Conservation (phyloP, 2,329 filamentous ascomycete genomes). For the Ceratocystis lukuohia region DNA sequence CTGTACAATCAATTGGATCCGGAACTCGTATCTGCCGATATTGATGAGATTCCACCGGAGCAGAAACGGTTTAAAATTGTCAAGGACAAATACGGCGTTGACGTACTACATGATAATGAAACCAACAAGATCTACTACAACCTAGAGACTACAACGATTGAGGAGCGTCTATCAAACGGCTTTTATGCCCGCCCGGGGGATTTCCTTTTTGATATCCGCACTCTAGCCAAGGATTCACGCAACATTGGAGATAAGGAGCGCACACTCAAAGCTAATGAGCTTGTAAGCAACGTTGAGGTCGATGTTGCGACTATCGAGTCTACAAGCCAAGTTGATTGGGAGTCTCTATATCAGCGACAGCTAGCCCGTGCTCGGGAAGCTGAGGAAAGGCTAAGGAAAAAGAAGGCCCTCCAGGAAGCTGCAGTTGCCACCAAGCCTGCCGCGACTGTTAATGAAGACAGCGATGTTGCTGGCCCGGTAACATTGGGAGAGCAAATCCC, state of each 20-base stretch:
- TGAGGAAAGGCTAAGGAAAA: conserved; percentile 50
- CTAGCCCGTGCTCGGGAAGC: conserved; percentile 47
- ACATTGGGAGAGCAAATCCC: conserved; percentile 53
- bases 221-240: conserved; percentile 71
- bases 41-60: conserved; percentile 37
- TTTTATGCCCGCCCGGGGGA: conserved; percentile 87
- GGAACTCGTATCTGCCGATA: conserved; percentile 46
- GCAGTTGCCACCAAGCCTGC: background rate
- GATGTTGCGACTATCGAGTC: conserved; percentile 68
- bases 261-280: conserved; percentile 76
- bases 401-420: conserved; percentile 27
- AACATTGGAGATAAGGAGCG: conserved; percentile 71
- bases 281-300: conserved; percentile 85
- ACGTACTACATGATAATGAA: conserved; percentile 60
- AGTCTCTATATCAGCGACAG: conserved; percentile 65
- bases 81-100: conserved; percentile 64
- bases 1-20: conserved; percentile 75
- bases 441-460: conserved; percentile 28
- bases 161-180: conserved; percentile 91
- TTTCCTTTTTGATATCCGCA: conserved; percentile 76
- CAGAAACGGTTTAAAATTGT: conserved; percentile 66
- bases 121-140: conserved; percentile 90
- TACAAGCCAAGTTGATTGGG: conserved; percentile 59
- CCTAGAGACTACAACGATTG: conserved; percentile 79
- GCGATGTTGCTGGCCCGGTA: conserved; percentile 43